Base-by-base conservation (phyloP, 106 monocot species). In the Iris macrosiphon region DNA sequence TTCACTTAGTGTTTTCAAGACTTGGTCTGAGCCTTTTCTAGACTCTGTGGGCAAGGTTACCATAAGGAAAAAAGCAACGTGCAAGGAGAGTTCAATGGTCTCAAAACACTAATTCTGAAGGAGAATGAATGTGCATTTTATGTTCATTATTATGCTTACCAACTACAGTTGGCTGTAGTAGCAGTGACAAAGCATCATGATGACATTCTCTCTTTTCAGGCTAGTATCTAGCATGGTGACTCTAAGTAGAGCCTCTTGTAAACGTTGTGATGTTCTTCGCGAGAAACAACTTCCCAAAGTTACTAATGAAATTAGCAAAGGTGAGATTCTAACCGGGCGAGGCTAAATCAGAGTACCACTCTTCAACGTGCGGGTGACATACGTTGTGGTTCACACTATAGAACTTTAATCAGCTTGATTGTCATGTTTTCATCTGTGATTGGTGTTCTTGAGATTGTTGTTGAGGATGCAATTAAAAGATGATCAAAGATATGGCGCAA, bases 11-110 rank as follows among this genome's bases (percentile, higher is more conserved):
- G n/a, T n/a, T n/a, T n/a, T n/a, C n/a, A n/a, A n/a, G n/a, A n/a
- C n/a, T n/a, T n/a, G n/a, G n/a, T n/a, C n/a, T n/a, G n/a, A n/a
- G n/a, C n/a, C n/a, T n/a, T n/a, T n/a, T n/a, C n/a, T n/a, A n/a
- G n/a, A n/a, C n/a, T n/a, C n/a, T n/a, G n/a, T n/a, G n/a, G n/a
- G 7, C 25, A 59, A 44, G 55, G 55, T 55, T 55, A 59, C 44
- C 3, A 44, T 29, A n/a, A 5, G 1, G 24, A n/a, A n/a, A n/a
- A 40, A 0, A 59, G 59, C 24, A 47, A 45, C 25, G 46, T 61
- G 31, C 15, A 46, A 31, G 45, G 46, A 9, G n/a, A n/a, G n/a
- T n/a, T n/a, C n/a, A n/a, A n/a, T n/a, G n/a, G n/a, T n/a, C n/a
- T n/a, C n/a, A n/a, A n/a, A n/a, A n/a, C n/a, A n/a, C n/a, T n/a